phyloP scores from a whole-genome alignment of 2,329 filamentous ascomycete genomes.

The Trichoderma simmonsii region DNA sequence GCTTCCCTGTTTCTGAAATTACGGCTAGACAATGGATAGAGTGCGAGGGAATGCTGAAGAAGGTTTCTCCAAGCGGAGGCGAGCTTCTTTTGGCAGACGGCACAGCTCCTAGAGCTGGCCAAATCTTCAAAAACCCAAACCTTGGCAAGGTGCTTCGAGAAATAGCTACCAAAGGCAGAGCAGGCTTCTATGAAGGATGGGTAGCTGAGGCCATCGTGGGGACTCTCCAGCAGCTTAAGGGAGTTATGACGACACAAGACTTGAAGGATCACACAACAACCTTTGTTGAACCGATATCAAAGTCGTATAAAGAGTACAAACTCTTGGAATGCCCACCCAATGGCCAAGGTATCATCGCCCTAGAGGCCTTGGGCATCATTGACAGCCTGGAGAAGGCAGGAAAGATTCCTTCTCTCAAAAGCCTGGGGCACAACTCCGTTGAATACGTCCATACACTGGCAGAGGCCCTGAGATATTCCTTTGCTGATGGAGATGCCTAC shows the following conservation, averaged over 20 bases:
- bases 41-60: background rate
- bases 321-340: constrained; percentile 12
- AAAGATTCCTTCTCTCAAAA: background rate
- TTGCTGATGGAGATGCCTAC: constrained; percentile 7
- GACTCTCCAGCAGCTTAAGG: background rate
- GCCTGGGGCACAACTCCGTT: background rate
- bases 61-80: background rate
- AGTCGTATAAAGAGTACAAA: background rate
- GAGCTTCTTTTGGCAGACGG: background rate
- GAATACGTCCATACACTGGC: constrained; percentile 4
- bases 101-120: constrained; percentile 3
- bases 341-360: constrained; percentile 9
- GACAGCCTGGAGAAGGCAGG: background rate
- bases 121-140: constrained; percentile 6
- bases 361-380: constrained; percentile 12
- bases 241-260: constrained; percentile 4
- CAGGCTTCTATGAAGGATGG: constrained; percentile 11
- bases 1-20: constrained; percentile 5
- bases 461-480: background rate
- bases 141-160: constrained; percentile 5
- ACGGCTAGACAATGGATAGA: constrained; percentile 12
- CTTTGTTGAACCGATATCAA: constrained; percentile 8
- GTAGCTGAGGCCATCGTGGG: constrained; percentile 6
- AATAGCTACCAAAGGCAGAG: background rate
- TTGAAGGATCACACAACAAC: constrained; percentile 1